Base-by-base conservation (phyloP, 805 yeast genomes). In the Lipomyces sp. region DNA sequence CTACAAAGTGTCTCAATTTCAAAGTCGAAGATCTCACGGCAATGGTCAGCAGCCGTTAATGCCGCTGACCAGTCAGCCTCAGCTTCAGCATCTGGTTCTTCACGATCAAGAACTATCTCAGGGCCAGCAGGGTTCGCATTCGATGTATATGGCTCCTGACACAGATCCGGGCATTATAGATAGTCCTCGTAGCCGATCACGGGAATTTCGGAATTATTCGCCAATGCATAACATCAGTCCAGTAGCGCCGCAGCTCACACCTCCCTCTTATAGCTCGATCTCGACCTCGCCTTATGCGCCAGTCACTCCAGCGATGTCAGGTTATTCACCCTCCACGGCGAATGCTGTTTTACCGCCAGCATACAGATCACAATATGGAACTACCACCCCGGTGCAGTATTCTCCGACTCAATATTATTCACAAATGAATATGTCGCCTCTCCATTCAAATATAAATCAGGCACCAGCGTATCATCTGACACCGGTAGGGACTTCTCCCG, bases 361-460 rank as follows among this genome's bases (percentile, higher is more conserved):
- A 6, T 63, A 66, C 55, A 53, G 59, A 4, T 30, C 66, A 3
- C 58, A 51, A 18, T 64, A 63, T 42, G 66, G 69, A n/a, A 53
- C 62, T 2, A 48, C 63, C 8, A 66, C 69, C 2, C 69, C 67
- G 15, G 63, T 64, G 18, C 69, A 66, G 54, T 66, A 66, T 39
- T 63, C 69, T 2, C 64, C 60, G 6, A 54, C 29, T 15, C 60
- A 56, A 24, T 42, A 57, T 8, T 58, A 56, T 34, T 51, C 34
- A 5, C 66, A 62, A 34, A 29, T 60, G 29, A 61, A 35, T 34
- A 30, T 66, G 48, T 61, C 66, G 10, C 66, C 66, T 10, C 30
- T 63, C 3, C 63, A 62, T 55, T 30, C 51, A 39, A 32, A 29
- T 55, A 58, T 34, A 60, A 51, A 30, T 55, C 59, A 53, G 51